Evolutionary conservation across 1,139 yeast genomes (phyloP).

Genomic region (Debaryomyces fabryi): DNA sequence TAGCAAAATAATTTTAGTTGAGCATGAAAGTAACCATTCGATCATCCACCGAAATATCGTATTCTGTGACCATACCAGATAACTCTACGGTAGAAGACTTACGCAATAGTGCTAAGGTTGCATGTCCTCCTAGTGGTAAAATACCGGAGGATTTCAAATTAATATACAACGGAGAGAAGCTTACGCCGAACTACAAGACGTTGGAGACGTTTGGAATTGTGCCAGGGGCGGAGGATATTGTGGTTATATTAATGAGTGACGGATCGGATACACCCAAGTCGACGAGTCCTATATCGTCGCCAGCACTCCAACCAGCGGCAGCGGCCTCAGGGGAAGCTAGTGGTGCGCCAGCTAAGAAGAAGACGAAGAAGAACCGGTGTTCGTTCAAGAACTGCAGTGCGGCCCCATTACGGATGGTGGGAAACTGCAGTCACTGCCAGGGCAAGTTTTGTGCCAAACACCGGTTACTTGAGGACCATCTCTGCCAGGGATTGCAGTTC

Average conservation of each 20-base stretch:
- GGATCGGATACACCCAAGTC: constrained; percentile 27
- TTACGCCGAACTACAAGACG: constrained; percentile 35
- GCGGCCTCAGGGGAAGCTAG: constrained; percentile 10
- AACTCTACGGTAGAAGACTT: constrained; percentile 54
- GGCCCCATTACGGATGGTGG: constrained; percentile 79
- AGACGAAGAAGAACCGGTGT: constrained; percentile 64
- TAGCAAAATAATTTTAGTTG: background rate
- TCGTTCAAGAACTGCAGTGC: constrained; percentile 63
- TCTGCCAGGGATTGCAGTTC: constrained; percentile 73
- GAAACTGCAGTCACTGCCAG: constrained; percentile 83
- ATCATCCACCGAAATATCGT: constrained; percentile 45
- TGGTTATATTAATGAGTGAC: constrained; percentile 50
- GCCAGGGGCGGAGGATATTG: constrained; percentile 26
- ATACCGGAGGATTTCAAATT: constrained; percentile 50
- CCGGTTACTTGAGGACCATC: constrained; percentile 82
- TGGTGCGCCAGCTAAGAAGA: constrained; percentile 33
- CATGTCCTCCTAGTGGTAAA: constrained; percentile 35
- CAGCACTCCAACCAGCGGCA: constrained; percentile 11
- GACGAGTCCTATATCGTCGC: constrained; percentile 13
- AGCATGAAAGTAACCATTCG: constrained; percentile 45
- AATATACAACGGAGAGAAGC: constrained; percentile 54
- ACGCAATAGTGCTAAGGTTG: constrained; percentile 45
- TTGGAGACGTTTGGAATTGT: constrained; percentile 27
- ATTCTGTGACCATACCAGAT: constrained; percentile 49
- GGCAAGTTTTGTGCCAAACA: constrained; percentile 90